Percentiles rank a stretch among this genome's conserved stretches.
These are phyloP conservation scores for Hyaloperonospora brassicae DNA, from an alignment of 352 stramenopile genomes.

Conservation along the genomic window DNA sequence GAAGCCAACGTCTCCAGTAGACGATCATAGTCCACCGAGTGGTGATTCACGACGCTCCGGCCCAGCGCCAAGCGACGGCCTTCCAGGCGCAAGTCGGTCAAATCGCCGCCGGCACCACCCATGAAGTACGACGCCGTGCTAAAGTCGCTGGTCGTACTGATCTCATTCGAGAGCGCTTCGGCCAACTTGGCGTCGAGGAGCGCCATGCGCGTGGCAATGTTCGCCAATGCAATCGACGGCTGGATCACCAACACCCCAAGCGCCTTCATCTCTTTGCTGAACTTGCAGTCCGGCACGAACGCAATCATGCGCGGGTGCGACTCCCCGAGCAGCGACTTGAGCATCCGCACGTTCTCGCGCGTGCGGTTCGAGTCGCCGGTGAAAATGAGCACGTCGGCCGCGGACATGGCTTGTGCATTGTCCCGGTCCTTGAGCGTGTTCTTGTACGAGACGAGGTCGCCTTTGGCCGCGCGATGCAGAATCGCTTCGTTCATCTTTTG, in stretches of 20 bases:
- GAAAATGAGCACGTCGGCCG: constrained; percentile 56
- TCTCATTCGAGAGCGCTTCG: constrained; percentile 32
- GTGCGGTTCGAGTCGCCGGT: constrained; percentile 43
- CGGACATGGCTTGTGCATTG: constrained; percentile 29
- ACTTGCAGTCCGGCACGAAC: constrained; percentile 33
- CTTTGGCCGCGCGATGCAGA: constrained; percentile 36
- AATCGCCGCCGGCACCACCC: constrained; percentile 23
- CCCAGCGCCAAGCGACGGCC: constrained; percentile 34
- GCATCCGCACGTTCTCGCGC: constrained; percentile 40
- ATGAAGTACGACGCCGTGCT: constrained; percentile 53
- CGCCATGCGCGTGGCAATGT: constrained; percentile 57
- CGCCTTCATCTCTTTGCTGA: constrained; percentile 34
- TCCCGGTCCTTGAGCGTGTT: constrained; percentile 47
- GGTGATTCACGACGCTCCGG: constrained; percentile 54
- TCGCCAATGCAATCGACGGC: constrained; percentile 51
- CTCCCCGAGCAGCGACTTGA: constrained; percentile 35
- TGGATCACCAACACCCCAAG: constrained; percentile 54
- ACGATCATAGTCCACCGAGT: constrained; percentile 51
- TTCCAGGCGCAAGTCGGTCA: constrained; percentile 37
- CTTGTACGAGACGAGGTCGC: constrained; percentile 57
- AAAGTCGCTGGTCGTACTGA: constrained; percentile 39
- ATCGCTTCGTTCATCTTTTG: constrained; percentile 57
- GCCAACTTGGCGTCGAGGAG: constrained; percentile 42
- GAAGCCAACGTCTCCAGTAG: constrained; percentile 29
- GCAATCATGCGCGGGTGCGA: constrained; percentile 51